Base-by-base conservation (phyloP, 257 asterid species). In the Rehmannia glutinosa region DNA sequence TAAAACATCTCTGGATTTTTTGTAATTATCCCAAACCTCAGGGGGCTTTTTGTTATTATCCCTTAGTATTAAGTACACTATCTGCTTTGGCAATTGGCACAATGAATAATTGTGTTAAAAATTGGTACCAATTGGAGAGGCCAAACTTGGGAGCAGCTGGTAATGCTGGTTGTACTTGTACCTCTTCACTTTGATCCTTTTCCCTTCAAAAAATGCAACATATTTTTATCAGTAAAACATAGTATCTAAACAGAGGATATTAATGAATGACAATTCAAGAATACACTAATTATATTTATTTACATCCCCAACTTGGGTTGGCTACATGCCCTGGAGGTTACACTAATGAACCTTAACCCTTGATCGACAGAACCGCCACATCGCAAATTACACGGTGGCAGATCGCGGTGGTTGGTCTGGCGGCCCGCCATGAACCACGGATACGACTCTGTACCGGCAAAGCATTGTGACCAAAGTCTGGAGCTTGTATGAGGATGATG, bases 401-500 rank as follows among this genome's bases (percentile, higher is more conserved):
- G 35, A 1, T 68, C 28, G 20, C 42, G 50, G 61, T 39, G 71
- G 77, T 17, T 46, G 15, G 12, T 10, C 20, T 51, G 75, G 79
- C 27, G 47, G 54, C 30, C 61, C 64, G 79, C 77, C 69, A 49
- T 0, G 78, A 38, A 12, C 32, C 46, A 1, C 70, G 0, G 78
- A 39, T 7, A 71, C 2, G 23, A 38, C 38, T 72, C 75, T 56
- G 35, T 78, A 70, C 0, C 80, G 88, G 73, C 65, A 68, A 28
- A 86, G 67, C 25, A 84, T 62, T 11, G 81, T 61, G 56, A 76
- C 81, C 70, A 81, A 59, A 27, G 82, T 68, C 50, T 75, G 77
- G 35, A 88, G 63, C 47, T 80, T 84, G 77, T 72, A 76, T 0
- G 87, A 61, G 19, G 88, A 77, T 53, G 85, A 54, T 52, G 89